Conservation (phyloP, 2,329 filamentous ascomycete genomes). For the Tricladium varicosporioides region DNA sequence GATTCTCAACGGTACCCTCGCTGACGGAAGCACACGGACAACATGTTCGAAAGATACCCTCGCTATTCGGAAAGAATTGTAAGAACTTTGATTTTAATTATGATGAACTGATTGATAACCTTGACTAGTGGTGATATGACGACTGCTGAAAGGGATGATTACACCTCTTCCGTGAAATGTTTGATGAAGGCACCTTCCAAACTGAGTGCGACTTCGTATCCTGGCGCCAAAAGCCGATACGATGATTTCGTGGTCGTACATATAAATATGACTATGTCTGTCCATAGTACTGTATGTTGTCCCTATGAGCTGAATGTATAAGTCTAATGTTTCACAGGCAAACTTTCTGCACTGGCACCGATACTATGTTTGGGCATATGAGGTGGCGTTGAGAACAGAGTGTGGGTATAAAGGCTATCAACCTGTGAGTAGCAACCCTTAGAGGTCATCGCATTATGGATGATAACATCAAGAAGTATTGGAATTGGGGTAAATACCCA, state of each 20-base stretch:
- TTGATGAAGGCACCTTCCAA: conserved; percentile 32
- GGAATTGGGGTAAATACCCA: conserved; percentile 20
- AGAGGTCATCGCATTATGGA: not conserved
- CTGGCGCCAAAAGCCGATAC: conserved; percentile 37
- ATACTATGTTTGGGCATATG: conserved; percentile 41
- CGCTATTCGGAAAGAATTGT: conserved; percentile 17
- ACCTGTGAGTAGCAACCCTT: conserved; percentile 26
- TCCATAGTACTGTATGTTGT: conserved; percentile 33
- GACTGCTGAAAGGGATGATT: conserved; percentile 10
- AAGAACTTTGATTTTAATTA: not conserved
- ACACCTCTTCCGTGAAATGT: conserved; percentile 8
- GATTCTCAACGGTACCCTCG: conserved; percentile 16
- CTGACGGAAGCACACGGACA: conserved; percentile 14
- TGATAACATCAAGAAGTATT: conserved; percentile 30
- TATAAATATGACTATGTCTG: conserved; percentile 33
- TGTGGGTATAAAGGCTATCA: conserved; percentile 44
- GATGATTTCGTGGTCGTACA: conserved; percentile 42
- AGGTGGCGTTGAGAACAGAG: conserved; percentile 39
- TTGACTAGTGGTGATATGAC: conserved; percentile 11
- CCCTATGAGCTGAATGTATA: no score
- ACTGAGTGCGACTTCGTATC: conserved; percentile 29
- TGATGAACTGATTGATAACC: not conserved
- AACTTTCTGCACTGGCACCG: conserved; percentile 44
- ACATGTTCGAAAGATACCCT: conserved; percentile 13
- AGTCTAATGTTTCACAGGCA: not conserved